phyloP scores from a whole-genome alignment of 805 yeast species.

The Lipomyces mesembrius region DNA sequence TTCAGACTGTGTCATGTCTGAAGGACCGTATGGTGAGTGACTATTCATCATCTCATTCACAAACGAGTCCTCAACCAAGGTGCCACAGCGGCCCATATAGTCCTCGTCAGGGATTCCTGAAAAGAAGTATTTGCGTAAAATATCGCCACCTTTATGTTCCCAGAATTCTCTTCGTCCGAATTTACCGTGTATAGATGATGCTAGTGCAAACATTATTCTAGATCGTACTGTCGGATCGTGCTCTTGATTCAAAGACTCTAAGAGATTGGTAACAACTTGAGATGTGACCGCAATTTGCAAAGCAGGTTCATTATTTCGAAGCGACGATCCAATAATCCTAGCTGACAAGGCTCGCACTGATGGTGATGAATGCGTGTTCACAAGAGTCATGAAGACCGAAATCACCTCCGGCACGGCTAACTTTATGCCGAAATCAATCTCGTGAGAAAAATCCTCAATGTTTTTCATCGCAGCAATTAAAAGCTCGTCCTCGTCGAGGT shows the following conservation, averaged over 20 bases:
- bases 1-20: slow-evolving; percentile 2
- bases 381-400: slow-evolving; percentile 32
- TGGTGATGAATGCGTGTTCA: slow-evolving; percentile 31
- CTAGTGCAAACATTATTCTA: slow-evolving; percentile 40
- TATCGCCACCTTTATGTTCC: slow-evolving; percentile 29
- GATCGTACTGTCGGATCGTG: slow-evolving; percentile 23
- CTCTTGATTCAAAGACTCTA: slow-evolving; percentile 32
- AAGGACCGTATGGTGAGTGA: neutral
- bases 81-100: slow-evolving; percentile 29
- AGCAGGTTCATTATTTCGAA: slow-evolving; percentile 77
- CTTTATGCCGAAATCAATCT: slow-evolving; percentile 59
- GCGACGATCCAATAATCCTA: slow-evolving; percentile 65
- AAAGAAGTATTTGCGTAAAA: slow-evolving; percentile 28
- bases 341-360: slow-evolving; percentile 55
- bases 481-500: slow-evolving; percentile 7
- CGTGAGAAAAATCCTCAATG: slow-evolving; percentile 63
- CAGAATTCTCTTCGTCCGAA: slow-evolving; percentile 35
- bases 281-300: slow-evolving; percentile 41
- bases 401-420: slow-evolving; percentile 46
- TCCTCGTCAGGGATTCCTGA: slow-evolving; percentile 21
- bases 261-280: slow-evolving; percentile 24
- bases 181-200: slow-evolving; percentile 37
- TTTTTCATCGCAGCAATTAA: slow-evolving; percentile 32
- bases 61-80: slow-evolving; percentile 35
- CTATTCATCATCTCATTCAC: slow-evolving; percentile 21